These are phyloP conservation scores for Pythium sukuiense DNA, from an alignment of 352 stramenopile genomes.

Conservation along the genomic window DNA sequence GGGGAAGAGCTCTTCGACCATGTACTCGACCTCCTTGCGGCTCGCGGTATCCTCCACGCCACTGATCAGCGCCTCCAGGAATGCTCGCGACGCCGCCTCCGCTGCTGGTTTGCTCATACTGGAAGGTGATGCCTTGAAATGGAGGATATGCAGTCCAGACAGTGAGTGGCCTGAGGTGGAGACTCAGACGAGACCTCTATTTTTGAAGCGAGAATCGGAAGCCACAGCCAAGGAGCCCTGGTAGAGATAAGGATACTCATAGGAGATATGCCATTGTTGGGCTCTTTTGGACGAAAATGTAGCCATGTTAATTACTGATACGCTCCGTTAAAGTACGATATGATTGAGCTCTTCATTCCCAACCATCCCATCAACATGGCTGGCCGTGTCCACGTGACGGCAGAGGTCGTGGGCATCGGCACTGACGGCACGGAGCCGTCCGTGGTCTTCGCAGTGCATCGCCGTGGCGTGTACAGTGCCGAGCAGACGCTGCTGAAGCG, in stretches of 20 bases:
- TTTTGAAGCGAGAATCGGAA: not conserved
- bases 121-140: not conserved
- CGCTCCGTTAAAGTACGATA: slow-evolving; percentile 11
- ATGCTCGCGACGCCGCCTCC: slow-evolving; percentile 37
- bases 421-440: slow-evolving; percentile 71
- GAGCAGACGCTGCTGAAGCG: slow-evolving; percentile 59
- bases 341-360: not conserved
- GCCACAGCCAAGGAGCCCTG: too few species aligned
- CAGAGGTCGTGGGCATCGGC: slow-evolving; percentile 60
- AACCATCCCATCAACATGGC: slow-evolving; percentile 6
- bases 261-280: too few species aligned
- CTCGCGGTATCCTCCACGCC: slow-evolving; percentile 34
- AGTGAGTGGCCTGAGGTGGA: too few species aligned
- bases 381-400: slow-evolving; percentile 38
- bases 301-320: not conserved
- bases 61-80: slow-evolving; percentile 42
- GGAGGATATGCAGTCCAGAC: not conserved
- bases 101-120: slow-evolving; percentile 30
- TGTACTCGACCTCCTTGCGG: slow-evolving; percentile 43
- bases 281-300: not conserved
- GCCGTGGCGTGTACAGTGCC: slow-evolving; percentile 61
- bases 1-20: slow-evolving; percentile 57
- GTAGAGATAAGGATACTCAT: too few species aligned
- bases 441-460: slow-evolving; percentile 62
- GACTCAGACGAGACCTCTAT: not conserved